phyloP scores from a whole-genome alignment of 1,284 basidiomycete species.

The Puccinia brachypodii region DNA sequence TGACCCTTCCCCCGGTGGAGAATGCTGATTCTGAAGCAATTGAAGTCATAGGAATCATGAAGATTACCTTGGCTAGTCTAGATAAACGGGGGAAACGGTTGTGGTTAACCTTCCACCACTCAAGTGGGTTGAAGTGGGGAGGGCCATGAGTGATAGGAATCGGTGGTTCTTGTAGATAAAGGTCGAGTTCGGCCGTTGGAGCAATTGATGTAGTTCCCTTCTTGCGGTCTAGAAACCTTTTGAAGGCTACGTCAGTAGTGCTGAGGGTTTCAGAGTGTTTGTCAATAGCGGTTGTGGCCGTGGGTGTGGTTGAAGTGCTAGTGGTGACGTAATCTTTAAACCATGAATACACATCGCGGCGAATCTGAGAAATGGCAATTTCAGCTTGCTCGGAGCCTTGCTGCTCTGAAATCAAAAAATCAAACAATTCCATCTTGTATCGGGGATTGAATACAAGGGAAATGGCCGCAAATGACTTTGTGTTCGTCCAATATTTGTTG shows the following conservation, averaged over 20 bases:
- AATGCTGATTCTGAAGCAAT: background rate
- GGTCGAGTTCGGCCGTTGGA: background rate
- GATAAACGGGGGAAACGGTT: background rate
- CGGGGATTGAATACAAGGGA: background rate
- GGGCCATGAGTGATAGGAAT: background rate
- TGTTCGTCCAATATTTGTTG: background rate
- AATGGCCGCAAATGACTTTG: background rate
- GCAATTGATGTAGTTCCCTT: background rate
- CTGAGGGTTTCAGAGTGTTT: too few species aligned
- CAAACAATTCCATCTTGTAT: background rate
- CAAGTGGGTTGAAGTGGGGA: background rate
- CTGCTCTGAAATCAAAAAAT: background rate
- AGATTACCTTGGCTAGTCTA: background rate
- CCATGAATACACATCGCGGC: background rate
- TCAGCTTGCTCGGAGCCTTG: background rate
- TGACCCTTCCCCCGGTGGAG: background rate
- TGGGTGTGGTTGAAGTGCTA: background rate
- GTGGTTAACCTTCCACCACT: background rate
- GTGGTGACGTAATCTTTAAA: background rate
- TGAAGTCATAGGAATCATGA: background rate
- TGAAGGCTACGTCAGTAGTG: too few species aligned
- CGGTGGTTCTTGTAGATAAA: background rate
- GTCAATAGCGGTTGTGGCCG: too few species aligned
- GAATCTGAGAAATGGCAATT: background rate
- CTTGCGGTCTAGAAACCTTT: background rate